Evolutionary conservation across 306 rosid species (phyloP), one percentile per base, ranked within the genome.

Genomic region (Purshia tridentata): DNA sequence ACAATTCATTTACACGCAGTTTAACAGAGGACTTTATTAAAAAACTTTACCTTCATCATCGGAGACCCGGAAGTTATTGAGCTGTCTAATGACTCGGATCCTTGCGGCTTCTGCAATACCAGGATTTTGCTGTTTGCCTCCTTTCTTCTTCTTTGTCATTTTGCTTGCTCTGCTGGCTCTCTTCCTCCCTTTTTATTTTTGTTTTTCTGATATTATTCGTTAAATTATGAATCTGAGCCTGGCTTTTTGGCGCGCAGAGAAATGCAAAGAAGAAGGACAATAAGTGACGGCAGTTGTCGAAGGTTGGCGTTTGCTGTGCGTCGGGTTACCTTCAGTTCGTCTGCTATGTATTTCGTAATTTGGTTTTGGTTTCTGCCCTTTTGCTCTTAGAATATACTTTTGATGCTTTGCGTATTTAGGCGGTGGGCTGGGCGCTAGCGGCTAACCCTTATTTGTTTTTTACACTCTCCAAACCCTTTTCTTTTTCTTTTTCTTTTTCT

Each of bases 31-130:
- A 29, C 0, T 58, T 18, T 42, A 54, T 14, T 11, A 4, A 37
- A 71, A 65, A 3, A 47, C 20, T 9, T 11, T 65, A 90, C 98
- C 96, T 81, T 75, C 78, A 18, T 84, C 92, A 0, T 72, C 41
- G 57, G 97, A 83, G 22, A 58, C 50, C 29, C 6, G 47, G 57
- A 93, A 93, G 4, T 75, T 41, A 1, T 70, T 40, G 1, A 93
- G 80, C 52, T 45, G 23, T 37, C 29, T 56, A 9, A 54, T n/a
- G 20, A 93, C 4, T 67, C 73, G 81, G 81, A 59, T 65, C 78
- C 78, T 68, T 14, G 73, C 52, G 50, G 22, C 53, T 75, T 84
- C 85, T 56, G 72, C 63, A 39, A 83, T 60, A 8, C 22, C 73
- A 81, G 56, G 64, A 45, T 52, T 82, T 50, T 45, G 76, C 0